Percentiles rank a stretch among this genome's conserved stretches.
Conservation (phyloP, 192 early-diverging fungal genomes). For the Backusella macrospora region DNA sequence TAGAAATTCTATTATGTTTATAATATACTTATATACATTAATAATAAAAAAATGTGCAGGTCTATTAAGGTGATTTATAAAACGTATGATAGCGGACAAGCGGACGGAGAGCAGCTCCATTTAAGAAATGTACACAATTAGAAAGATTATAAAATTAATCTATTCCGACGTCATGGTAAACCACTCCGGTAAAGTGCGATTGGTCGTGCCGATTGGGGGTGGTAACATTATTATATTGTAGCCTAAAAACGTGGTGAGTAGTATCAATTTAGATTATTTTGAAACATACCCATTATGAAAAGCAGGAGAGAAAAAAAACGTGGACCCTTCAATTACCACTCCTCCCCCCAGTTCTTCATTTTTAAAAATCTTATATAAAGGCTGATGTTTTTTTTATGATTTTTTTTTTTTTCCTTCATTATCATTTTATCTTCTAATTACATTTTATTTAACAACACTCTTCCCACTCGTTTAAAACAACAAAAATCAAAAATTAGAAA, state of each 20-base stretch:
- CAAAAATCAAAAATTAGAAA: neutral
- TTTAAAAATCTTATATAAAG: neutral
- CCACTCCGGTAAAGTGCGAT: slow-evolving; percentile 10
- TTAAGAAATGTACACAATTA: neutral
- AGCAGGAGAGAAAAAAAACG: slow-evolving; percentile 6
- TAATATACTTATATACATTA: neutral
- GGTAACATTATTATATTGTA: neutral
- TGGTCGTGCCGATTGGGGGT: slow-evolving; percentile 1
- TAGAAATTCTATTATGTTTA: neutral
- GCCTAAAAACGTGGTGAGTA: neutral
- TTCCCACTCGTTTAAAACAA: neutral
- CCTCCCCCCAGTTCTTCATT: slow-evolving; percentile 6
- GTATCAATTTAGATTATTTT: slow-evolving; percentile 2
- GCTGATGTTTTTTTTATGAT: neutral
- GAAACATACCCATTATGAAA: slow-evolving; percentile 12
- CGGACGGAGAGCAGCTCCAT: slow-evolving; percentile 11
- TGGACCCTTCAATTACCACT: slow-evolving; percentile 12
- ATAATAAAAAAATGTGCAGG: neutral
- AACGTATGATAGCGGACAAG: neutral
- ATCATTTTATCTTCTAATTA: slow-evolving; percentile 10
- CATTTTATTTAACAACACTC: neutral
- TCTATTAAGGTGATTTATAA: neutral
- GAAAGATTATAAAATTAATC: slow-evolving; percentile 3
- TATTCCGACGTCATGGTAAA: slow-evolving; percentile 10
- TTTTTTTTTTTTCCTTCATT: neutral